Conservation (phyloP, 768 basidiomycete species). For the Leucosporidium yakuticum region DNA sequence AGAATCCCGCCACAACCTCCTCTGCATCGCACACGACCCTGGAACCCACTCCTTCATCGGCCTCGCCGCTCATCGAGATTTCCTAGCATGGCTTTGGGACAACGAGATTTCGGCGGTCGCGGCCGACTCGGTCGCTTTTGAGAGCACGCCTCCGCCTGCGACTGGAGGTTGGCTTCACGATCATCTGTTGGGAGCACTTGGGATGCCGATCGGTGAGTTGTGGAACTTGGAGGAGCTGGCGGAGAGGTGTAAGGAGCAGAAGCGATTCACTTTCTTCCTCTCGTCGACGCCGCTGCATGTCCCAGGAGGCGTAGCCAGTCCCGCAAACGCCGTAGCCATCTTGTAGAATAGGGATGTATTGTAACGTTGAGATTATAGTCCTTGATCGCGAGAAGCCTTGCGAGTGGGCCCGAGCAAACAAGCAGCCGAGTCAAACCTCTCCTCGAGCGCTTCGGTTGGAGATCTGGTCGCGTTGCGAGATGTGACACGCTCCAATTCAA, state of each 20-base stretch:
- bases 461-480: no score
- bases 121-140: conserved; percentile 17
- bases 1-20: background rate
- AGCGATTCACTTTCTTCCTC: conserved; percentile 68
- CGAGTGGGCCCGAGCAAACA: no score
- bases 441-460: no score
- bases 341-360: conserved; percentile 15
- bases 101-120: conserved; percentile 5
- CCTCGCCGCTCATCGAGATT: background rate
- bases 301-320: conserved; percentile 63
- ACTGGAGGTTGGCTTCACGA: conserved; percentile 12
- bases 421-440: no score
- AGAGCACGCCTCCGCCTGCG: conserved; percentile 9
- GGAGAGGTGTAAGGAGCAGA: conserved; percentile 53
- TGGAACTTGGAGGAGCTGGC: conserved; percentile 58
- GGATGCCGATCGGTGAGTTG: conserved; percentile 62
- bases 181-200: conserved; percentile 53
- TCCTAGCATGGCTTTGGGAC: conserved; percentile 8
- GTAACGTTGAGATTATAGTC: no score
- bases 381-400: no score
- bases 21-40: background rate
- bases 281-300: conserved; percentile 68
- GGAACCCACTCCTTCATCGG: conserved; percentile 7
- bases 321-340: conserved; percentile 64
- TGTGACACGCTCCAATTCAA: no score